These are phyloP conservation scores for Grigorovia yakushimaensis DNA, from an alignment of 805 yeast genomes.

Conservation along the genomic window DNA sequence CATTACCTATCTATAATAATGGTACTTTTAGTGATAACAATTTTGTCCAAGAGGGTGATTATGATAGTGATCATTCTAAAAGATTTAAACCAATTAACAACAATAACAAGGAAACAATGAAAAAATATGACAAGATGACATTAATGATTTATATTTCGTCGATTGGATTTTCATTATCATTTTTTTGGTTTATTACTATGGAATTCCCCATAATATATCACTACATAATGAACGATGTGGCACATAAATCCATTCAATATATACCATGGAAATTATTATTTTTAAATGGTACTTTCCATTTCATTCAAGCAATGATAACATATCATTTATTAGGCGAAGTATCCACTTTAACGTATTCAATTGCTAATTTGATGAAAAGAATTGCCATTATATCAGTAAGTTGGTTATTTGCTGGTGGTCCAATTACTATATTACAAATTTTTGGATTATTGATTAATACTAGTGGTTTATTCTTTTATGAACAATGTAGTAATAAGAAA, in stretches of 20 bases:
- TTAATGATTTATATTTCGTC: slow-evolving; percentile 71
- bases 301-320: slow-evolving; percentile 69
- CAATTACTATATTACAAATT: slow-evolving; percentile 37
- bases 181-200: slow-evolving; percentile 60
- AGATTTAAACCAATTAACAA: background rate
- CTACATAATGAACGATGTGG: slow-evolving; percentile 11
- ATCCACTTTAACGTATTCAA: slow-evolving; percentile 77
- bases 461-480: slow-evolving; percentile 52
- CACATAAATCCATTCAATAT: slow-evolving; percentile 16
- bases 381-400: slow-evolving; percentile 76
- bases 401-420: slow-evolving; percentile 50
- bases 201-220: slow-evolving; percentile 39
- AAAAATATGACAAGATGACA: slow-evolving; percentile 69
- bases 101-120: background rate
- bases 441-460: slow-evolving; percentile 44
- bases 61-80: background rate
- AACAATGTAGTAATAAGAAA: slow-evolving; percentile 31
- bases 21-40: slow-evolving; percentile 1
- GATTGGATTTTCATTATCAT: slow-evolving; percentile 59
- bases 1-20: slow-evolving; percentile 11
- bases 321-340: slow-evolving; percentile 72
- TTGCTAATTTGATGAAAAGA: slow-evolving; percentile 81
- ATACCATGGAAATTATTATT: slow-evolving; percentile 43
- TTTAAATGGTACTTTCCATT: slow-evolving; percentile 68
- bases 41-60: background rate